Conservation (phyloP, 164 flowering plant species). For the Tetracentron sinense region DNA sequence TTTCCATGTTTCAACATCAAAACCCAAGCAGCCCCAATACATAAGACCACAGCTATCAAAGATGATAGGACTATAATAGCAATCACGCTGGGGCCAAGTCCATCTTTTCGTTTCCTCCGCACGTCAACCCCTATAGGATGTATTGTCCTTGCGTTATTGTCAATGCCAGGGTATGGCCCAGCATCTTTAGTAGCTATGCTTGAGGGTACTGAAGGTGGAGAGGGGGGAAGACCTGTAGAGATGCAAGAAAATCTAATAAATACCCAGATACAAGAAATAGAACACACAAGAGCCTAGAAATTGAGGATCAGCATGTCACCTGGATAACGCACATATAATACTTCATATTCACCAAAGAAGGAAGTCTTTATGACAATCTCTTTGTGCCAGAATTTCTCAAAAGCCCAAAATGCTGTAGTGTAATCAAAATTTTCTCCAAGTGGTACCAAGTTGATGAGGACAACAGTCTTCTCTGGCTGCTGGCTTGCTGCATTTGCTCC, state of each 20-base stretch:
- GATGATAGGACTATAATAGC: slow-evolving; percentile 68
- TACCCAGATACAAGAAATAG: background rate
- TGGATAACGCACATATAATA: slow-evolving; percentile 65
- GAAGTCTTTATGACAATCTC: slow-evolving; percentile 40
- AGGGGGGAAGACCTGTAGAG: slow-evolving; percentile 59
- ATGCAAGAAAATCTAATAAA: background rate
- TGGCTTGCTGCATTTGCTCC: slow-evolving; percentile 71
- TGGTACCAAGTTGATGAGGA: slow-evolving; percentile 65
- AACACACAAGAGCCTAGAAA: background rate
- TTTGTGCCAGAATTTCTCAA: slow-evolving; percentile 60
- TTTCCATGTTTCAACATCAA: slow-evolving; percentile 33
- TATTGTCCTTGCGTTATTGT: slow-evolving; percentile 39
- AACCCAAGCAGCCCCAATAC: slow-evolving; percentile 43
- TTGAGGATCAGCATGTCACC: slow-evolving; percentile 30
- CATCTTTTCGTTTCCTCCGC: slow-evolving; percentile 29
- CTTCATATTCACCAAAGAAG: slow-evolving; percentile 67
- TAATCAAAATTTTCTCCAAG: slow-evolving; percentile 56
- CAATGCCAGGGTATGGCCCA: slow-evolving; percentile 47
- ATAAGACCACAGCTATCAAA: slow-evolving; percentile 40
- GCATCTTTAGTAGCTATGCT: slow-evolving; percentile 36
- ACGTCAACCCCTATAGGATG: slow-evolving; percentile 86
- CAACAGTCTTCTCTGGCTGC: slow-evolving; percentile 60
- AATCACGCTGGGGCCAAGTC: slow-evolving; percentile 48
- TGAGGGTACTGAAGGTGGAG: slow-evolving; percentile 55
- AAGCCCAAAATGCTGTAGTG: slow-evolving; percentile 53